A percentile compares a stretch with the other conserved stretches of the same genome.
These are phyloP conservation scores for Casuarina cunninghamiana DNA, from an alignment of 306 rosid species.

Conservation along the genomic window DNA sequence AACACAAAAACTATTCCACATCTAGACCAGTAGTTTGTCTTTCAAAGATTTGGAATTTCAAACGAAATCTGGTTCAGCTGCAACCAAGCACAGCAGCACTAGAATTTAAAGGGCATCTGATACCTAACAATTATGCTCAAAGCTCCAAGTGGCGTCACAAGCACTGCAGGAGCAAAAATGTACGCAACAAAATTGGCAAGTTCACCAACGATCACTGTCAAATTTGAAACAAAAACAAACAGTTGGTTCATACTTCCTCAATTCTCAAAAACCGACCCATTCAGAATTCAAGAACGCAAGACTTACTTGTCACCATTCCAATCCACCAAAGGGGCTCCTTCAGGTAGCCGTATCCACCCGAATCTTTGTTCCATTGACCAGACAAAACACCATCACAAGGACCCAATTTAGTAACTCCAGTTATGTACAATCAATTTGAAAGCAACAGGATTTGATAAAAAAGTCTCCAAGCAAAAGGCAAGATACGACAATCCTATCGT, in stretches of 20 bases:
- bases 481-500: background rate
- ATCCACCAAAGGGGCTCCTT: slow-evolving; percentile 89
- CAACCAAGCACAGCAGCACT: background rate
- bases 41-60: background rate
- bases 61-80: background rate
- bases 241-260: background rate
- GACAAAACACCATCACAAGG: slow-evolving; percentile 3
- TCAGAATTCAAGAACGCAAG: slow-evolving; percentile 1
- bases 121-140: slow-evolving; percentile 92
- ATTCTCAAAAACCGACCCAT: background rate
- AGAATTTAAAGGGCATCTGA: background rate
- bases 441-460: background rate
- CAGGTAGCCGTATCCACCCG: slow-evolving; percentile 86
- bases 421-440: background rate
- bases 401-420: background rate
- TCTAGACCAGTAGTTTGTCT: background rate
- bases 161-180: slow-evolving; percentile 80
- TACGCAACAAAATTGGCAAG: slow-evolving; percentile 85
- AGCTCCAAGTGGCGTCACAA: slow-evolving; percentile 92
- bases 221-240: slow-evolving; percentile 10
- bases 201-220: slow-evolving; percentile 85
- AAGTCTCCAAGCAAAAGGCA: background rate
- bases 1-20: background rate
- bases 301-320: slow-evolving; percentile 86
- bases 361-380: slow-evolving; percentile 14